These are phyloP conservation scores for Alternaria atra DNA, from an alignment of 2,329 filamentous ascomycete species.

Conservation along the genomic window DNA sequence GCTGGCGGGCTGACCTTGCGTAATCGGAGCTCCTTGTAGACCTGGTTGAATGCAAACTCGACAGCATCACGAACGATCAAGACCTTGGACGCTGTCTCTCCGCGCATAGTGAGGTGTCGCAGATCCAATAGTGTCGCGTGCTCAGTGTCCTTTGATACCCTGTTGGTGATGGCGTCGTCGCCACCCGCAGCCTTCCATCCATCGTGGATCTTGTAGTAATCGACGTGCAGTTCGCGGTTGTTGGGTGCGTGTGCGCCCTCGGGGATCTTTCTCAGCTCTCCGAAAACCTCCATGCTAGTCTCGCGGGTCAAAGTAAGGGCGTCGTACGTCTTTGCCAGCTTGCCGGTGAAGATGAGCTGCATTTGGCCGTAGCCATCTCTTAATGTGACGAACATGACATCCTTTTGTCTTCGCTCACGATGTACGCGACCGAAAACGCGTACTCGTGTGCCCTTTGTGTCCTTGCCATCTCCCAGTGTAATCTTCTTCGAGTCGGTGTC, in stretches of 20 bases:
- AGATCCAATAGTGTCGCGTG: constrained; percentile 79
- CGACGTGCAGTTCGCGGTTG: constrained; percentile 87
- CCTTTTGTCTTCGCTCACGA: constrained; percentile 81
- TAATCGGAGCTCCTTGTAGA: constrained; percentile 79
- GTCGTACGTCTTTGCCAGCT: constrained; percentile 91
- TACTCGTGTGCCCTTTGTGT: constrained; percentile 74
- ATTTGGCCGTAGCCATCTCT: constrained; percentile 84
- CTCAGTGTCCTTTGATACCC: constrained; percentile 73
- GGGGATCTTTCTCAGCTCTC: constrained; percentile 84
- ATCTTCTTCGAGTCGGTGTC: constrained; percentile 68
- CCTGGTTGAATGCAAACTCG: constrained; percentile 80
- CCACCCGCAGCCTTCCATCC: constrained; percentile 81
- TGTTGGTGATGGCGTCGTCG: constrained; percentile 91
- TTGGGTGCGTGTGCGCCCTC: constrained; percentile 80
- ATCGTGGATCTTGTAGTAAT: constrained; percentile 78
- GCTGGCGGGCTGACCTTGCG: constrained; percentile 88
- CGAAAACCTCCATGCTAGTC: constrained; percentile 84
- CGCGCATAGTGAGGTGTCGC: constrained; percentile 84
- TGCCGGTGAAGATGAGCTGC: constrained; percentile 83
- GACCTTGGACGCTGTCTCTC: constrained; percentile 82
- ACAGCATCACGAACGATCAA: constrained; percentile 87
- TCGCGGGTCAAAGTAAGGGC: constrained; percentile 84
- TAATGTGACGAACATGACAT: constrained; percentile 86
- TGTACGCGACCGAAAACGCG: constrained; percentile 85
- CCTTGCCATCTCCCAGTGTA: constrained; percentile 62